Percentiles rank a stretch among this genome's conserved stretches.
Conservation (phyloP, 192 early-diverging fungal genomes). For the Backusella sp. region DNA sequence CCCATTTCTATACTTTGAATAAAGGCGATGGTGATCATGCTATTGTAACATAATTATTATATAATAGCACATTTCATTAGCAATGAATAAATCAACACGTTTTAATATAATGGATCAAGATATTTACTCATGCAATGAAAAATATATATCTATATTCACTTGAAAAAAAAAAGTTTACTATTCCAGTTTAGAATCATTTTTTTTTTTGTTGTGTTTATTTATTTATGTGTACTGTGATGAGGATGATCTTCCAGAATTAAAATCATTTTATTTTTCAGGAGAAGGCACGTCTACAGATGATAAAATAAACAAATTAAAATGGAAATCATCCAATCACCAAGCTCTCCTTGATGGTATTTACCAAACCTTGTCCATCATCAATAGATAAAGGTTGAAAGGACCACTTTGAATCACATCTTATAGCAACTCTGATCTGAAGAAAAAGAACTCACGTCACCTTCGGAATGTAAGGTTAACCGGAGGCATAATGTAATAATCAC, state of each 20-base stretch:
- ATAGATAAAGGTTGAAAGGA: not conserved
- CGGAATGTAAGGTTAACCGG: not conserved
- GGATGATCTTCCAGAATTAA: not conserved
- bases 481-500: conserved; percentile 12
- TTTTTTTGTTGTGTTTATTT: not conserved
- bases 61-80: too few species aligned
- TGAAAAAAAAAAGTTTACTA: not conserved
- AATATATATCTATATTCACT: too few species aligned
- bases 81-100: too few species aligned
- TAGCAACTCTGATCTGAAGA: not conserved
- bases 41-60: too few species aligned
- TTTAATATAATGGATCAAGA: not conserved
- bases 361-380: not conserved
- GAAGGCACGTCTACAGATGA: not conserved
- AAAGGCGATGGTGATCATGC: too few species aligned
- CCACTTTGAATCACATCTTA: not conserved
- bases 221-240: not conserved
- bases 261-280: not conserved
- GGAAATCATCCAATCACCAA: not conserved
- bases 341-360: not conserved
- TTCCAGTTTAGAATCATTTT: not conserved
- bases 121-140: not conserved
- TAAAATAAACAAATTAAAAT: not conserved
- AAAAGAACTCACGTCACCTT: not conserved
- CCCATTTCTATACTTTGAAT: too few species aligned